Base-by-base conservation (phyloP, 441 rosid species). In the Populus hybrid region DNA sequence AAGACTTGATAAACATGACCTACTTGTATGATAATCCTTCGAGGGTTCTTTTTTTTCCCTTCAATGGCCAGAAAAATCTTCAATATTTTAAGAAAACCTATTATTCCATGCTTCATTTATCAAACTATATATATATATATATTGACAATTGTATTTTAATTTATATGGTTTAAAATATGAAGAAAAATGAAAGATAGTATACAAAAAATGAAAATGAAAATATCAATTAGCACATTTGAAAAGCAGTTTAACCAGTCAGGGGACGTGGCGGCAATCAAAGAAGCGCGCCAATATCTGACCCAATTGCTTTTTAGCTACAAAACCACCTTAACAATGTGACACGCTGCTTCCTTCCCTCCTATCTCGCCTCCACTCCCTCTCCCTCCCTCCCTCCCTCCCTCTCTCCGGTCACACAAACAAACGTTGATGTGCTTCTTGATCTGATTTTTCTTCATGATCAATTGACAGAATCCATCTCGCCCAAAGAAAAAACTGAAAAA, bases 211-310 rank as follows among this genome's bases (percentile, higher is more conserved):
- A 32, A 14, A 34, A 18, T 9, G 32, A 36, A 28, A 7, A 42
- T 18, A 46, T 16, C 73, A 75, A 35, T 40, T 66, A 40, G 24
- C 63, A 40, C 9, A 21, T 75, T 82, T 63, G 72, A 76, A 79
- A 83, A 70, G 66, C 70, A 46, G 83, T 76, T 83, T 28, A 81
- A 74, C 71, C 50, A 26, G 82, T 73, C 73, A 65, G 57, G 40
- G 46, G 42, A 84, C 78, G 86, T 78, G 90, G 87, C 82, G 78
- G 78, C 75, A 77, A 71, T 65, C 34, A 73, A 65, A 74, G 87
- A 84, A 84, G 83, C 81, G 92, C 91, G 94, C 80, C 89, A 90
- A 85, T 80, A 79, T 89, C 93, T 89, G 88, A 84, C 82, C 76
- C 69, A 79, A 78, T 66, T 83, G 34, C 81, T 83, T 81, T 76